Evolutionary conservation across 495 filamentous ascomycete genomes (phyloP).

Genomic region (Talaromyces borbonicus): DNA sequence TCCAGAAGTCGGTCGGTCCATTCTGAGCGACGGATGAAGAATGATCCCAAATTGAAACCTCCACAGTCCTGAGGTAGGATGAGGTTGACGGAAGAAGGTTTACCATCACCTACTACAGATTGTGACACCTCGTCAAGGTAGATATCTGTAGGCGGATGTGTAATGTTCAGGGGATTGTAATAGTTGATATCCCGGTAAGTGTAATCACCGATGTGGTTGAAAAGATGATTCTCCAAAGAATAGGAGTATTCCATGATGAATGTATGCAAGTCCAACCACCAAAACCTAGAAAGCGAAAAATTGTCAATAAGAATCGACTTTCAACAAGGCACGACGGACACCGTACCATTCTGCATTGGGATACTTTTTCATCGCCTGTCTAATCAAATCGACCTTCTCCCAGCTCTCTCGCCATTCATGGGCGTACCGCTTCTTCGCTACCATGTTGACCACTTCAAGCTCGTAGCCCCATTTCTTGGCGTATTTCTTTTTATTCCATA

Average conservation of each 20-base stretch:
- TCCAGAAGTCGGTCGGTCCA: conserved; percentile 93
- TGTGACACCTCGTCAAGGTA: conserved; percentile 67
- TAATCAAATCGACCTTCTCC: conserved; percentile 96
- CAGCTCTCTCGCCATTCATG: conserved; percentile 99
- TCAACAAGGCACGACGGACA: not conserved
- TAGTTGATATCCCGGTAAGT: conserved; percentile 94
- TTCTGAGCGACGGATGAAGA: conserved; percentile 72
- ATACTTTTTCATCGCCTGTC: conserved; percentile 85
- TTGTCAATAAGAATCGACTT: not conserved
- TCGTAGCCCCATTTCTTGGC: conserved; percentile 86
- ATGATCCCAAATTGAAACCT: conserved; percentile 94
- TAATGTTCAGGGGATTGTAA: conserved; percentile 92
- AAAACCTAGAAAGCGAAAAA: conserved; percentile 58
- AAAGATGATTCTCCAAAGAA: conserved; percentile 83
- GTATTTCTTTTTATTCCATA: conserved; percentile 89
- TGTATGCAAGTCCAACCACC: conserved; percentile 98
- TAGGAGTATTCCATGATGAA: conserved; percentile 95
- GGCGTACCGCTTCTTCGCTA: conserved; percentile 95
- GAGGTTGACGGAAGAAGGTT: conserved; percentile 67
- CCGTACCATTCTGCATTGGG: conserved; percentile 91
- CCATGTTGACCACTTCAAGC: conserved; percentile 93
- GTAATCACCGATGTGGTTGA: conserved; percentile 61
- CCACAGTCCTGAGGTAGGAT: conserved; percentile 89
- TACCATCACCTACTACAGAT: conserved; percentile 65
- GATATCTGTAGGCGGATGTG: conserved; percentile 59